Evolutionary conservation across 2,329 filamentous ascomycete genomes (phyloP).

Genomic region (Arthrobotrys musiformis): DNA sequence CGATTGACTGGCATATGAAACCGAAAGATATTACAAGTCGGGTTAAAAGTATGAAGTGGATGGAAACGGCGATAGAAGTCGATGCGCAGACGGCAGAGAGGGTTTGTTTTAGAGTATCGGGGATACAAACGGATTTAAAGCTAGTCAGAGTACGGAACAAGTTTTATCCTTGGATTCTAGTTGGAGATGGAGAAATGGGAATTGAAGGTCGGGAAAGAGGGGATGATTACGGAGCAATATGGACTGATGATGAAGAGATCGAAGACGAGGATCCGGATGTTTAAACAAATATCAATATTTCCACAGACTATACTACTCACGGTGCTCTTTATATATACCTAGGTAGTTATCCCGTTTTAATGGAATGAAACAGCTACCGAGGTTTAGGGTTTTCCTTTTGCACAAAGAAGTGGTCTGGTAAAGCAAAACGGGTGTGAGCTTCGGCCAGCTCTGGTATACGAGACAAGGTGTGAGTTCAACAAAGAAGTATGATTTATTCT

Average conservation of each 20-base stretch:
- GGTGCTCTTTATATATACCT: too few relatives aligned
- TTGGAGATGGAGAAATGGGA: background rate
- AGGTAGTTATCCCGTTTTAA: too few relatives aligned
- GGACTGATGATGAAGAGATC: background rate
- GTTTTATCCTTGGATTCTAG: conserved; percentile 9
- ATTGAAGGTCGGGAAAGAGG: background rate
- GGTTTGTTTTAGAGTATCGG: background rate
- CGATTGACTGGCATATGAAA: background rate
- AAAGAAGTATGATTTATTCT: too few relatives aligned
- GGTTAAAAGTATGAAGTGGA: background rate
- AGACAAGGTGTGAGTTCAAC: too few relatives aligned
- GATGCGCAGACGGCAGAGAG: background rate
- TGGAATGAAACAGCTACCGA: too few relatives aligned
- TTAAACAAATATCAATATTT: too few relatives aligned
- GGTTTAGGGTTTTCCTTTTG: too few relatives aligned
- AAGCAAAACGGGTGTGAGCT: too few relatives aligned
- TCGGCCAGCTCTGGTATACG: too few relatives aligned
- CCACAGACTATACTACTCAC: too few relatives aligned
- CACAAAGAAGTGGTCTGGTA: too few relatives aligned
- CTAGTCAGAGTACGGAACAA: background rate
- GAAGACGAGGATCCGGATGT: background rate
- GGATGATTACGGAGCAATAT: background rate
- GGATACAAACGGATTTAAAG: background rate
- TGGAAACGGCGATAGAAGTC: background rate
- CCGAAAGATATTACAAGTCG: background rate